A percentile compares a stretch with the other conserved stretches of the same genome.
These are phyloP conservation scores for Globisporangium spiculum DNA, from an alignment of 352 stramenopile genomes.

Conservation along the genomic window DNA sequence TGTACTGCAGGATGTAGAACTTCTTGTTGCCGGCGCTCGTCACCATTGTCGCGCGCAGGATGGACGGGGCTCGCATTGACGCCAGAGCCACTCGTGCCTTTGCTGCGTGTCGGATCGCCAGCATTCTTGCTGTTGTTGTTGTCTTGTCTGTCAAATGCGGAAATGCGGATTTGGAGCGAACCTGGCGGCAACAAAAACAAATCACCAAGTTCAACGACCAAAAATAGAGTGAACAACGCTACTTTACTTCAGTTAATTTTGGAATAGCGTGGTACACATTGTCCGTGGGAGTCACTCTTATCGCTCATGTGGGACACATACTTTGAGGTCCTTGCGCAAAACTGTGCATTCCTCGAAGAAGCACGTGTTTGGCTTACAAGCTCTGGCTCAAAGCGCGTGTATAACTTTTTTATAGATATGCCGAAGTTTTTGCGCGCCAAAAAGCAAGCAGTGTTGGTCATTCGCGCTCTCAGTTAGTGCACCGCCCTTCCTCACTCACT, in stretches of 20 bases:
- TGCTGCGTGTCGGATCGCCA: conserved; percentile 1
- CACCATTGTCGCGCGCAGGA: conserved; percentile 35
- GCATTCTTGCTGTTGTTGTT: not conserved
- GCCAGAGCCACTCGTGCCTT: not conserved
- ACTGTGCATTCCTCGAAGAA: not conserved
- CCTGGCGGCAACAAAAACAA: not conserved
- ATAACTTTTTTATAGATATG: not conserved
- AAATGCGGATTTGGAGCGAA: not conserved
- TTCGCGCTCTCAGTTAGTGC: too few relatives aligned
- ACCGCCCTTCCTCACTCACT: not conserved
- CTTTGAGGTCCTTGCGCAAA: not conserved
- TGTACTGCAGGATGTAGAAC: conserved; percentile 70
- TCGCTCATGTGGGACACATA: not conserved
- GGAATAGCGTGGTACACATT: not conserved
- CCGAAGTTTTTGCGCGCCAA: not conserved
- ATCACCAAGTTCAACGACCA: conserved; percentile 1
- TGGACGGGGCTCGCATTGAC: not conserved
- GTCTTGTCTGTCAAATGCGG: conserved; percentile 1
- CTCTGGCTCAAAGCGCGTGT: not conserved
- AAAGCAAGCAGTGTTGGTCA: not conserved
- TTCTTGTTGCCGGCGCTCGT: conserved; percentile 44
- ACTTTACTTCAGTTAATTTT: not conserved
- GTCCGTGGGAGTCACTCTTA: not conserved
- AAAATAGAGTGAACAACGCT: not conserved
- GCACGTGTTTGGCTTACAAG: not conserved